A percentile compares a stretch with the other conserved stretches of the same genome.
phyloP scores from a whole-genome alignment of 2,329 filamentous ascomycete species.

The Colletotrichum tanaceti region DNA sequence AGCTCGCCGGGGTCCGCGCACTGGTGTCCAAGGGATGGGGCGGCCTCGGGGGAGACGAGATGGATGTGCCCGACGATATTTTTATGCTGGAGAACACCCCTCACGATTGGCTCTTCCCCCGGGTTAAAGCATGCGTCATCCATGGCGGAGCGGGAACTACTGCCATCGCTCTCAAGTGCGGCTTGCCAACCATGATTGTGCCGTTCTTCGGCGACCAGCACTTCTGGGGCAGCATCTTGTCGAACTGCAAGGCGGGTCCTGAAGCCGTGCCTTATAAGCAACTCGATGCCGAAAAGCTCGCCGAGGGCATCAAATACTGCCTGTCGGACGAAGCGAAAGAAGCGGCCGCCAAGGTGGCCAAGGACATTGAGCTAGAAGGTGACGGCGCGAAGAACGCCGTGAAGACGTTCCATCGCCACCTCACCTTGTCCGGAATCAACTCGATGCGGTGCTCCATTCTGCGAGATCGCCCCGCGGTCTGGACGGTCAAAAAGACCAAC shows the following conservation, averaged over 20 bases:
- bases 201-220: conserved; percentile 85
- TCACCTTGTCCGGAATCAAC: conserved; percentile 62
- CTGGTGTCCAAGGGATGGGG: conserved; percentile 83
- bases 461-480: conserved; percentile 71
- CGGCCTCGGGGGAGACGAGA: conserved; percentile 68
- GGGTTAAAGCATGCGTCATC: conserved; percentile 74
- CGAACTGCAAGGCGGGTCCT: conserved; percentile 72
- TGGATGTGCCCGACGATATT: conserved; percentile 69
- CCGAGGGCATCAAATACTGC: conserved; percentile 77
- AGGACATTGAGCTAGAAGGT: conserved; percentile 70
- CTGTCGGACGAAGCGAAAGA: conserved; percentile 69
- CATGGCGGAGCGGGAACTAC: conserved; percentile 85
- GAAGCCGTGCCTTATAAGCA: conserved; percentile 76
- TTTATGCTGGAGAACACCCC: conserved; percentile 80
- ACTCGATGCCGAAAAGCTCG: conserved; percentile 71
- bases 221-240: conserved; percentile 81
- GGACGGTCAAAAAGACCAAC: conserved; percentile 71
- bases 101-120: conserved; percentile 81
- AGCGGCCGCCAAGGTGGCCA: conserved; percentile 69
- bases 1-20: conserved; percentile 74
- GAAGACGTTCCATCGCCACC: conserved; percentile 70
- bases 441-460: conserved; percentile 76
- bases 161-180: conserved; percentile 78
- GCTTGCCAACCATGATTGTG: conserved; percentile 78
- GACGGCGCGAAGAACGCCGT: conserved; percentile 79